A percentile compares a stretch with the other conserved stretches of the same genome.
Evolutionary conservation across 2,329 filamentous ascomycete species (phyloP).

Genomic region (Botrytis porri): DNA sequence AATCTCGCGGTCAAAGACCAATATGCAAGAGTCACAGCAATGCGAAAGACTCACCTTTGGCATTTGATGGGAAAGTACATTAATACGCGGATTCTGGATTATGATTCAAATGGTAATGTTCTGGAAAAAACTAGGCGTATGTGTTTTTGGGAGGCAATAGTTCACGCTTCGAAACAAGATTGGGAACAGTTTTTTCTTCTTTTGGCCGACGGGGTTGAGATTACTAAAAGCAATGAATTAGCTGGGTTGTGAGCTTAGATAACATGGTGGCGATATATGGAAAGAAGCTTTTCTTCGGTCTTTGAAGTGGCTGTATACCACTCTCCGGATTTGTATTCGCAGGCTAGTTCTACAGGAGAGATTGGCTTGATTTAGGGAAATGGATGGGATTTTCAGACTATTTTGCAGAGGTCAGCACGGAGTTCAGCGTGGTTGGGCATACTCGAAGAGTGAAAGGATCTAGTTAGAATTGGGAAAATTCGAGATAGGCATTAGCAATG

Average conservation of each 20-base stretch:
- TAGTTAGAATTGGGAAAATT: not conserved
- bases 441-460: not conserved
- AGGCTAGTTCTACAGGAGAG: not conserved
- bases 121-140: not conserved
- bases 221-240: not conserved
- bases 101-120: too few relatives aligned
- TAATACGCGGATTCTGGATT: not conserved
- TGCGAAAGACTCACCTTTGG: not conserved
- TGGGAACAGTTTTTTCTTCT: not conserved
- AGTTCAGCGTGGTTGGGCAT: not conserved
- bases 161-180: not conserved
- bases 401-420: not conserved
- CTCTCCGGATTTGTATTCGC: not conserved
- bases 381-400: not conserved
- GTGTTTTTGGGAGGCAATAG: not conserved
- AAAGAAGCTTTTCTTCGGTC: not conserved
- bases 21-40: not conserved
- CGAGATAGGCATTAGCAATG: not conserved
- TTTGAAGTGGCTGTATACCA: accelerated
- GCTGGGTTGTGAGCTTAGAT: not conserved
- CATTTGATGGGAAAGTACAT: not conserved
- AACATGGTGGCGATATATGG: not conserved
- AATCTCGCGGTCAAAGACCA: not conserved
- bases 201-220: too few relatives aligned
- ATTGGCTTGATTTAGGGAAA: not conserved